Evolutionary conservation across 306 rosid species (phyloP).

Genomic region (Rosa chinensis): DNA sequence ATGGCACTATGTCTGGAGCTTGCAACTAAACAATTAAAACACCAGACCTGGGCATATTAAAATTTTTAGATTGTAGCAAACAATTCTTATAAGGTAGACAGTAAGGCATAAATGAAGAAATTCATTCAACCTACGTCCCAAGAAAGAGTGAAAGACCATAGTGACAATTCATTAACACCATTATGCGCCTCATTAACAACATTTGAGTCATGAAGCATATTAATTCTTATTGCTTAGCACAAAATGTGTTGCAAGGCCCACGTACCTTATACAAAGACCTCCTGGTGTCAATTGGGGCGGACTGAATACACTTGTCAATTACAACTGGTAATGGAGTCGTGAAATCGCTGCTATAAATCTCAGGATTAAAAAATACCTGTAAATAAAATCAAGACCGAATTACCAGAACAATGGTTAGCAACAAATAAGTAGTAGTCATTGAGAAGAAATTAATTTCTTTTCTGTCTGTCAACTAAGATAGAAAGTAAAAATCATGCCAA

Average conservation of each 20-base stretch:
- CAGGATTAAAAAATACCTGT: constrained; percentile 98
- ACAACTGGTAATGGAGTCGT: constrained; percentile 84
- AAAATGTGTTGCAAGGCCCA: constrained; percentile 19
- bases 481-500: constrained; percentile 14
- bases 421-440: background rate
- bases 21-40: background rate
- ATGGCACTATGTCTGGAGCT: background rate
- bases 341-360: constrained; percentile 80
- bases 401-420: constrained; percentile 18
- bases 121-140: background rate
- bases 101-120: background rate
- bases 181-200: background rate
- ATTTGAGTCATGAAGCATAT: background rate
- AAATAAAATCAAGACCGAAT: constrained; percentile 8
- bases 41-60: background rate
- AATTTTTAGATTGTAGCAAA: background rate
- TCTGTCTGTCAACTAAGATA: background rate
- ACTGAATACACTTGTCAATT: constrained; percentile 96
- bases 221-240: constrained; percentile 8
- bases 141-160: constrained; percentile 1
- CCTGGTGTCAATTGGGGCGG: constrained; percentile 97
- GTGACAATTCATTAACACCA: background rate
- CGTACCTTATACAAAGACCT: constrained; percentile 91
- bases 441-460: background rate
- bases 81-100: background rate